Conservation (phyloP, 192 early-diverging fungal species). For the Backusella morwellensis region DNA sequence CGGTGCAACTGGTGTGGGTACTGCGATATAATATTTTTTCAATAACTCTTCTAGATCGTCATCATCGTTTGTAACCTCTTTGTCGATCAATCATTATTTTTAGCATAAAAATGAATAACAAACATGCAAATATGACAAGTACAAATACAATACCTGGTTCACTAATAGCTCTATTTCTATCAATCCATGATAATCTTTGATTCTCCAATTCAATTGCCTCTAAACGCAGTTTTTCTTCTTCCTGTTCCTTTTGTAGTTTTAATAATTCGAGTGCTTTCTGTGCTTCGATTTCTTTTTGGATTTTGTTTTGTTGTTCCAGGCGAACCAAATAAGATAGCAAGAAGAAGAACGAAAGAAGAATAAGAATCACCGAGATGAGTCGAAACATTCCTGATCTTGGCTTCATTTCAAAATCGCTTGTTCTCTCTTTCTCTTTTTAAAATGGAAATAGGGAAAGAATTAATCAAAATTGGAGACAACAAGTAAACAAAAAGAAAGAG, state of each 20-base stretch:
- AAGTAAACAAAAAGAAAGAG: neutral
- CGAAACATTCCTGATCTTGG: neutral
- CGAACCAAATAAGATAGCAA: neutral
- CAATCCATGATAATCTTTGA: neutral
- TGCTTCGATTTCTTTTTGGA: neutral
- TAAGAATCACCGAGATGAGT: constrained; percentile 1
- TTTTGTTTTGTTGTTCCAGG: neutral
- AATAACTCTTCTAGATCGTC: neutral
- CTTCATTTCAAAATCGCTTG: neutral
- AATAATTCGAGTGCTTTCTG: neutral
- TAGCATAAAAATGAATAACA: neutral
- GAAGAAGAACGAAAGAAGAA: neutral
- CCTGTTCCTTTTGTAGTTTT: neutral
- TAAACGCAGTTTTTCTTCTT: neutral
- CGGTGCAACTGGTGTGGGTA: constrained; percentile 34
- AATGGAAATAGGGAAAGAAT: neutral
- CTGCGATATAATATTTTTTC: constrained; percentile 41
- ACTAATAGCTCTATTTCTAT: neutral
- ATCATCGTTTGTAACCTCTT: neutral
- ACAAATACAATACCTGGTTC: neutral
- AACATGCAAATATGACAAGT: neutral
- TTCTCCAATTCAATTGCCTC: neutral
- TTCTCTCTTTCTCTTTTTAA: neutral
- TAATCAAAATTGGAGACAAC: neutral
- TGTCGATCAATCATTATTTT: neutral